phyloP scores from a whole-genome alignment of 78 protist species.

The Anaeramoeba flamelloides region DNA sequence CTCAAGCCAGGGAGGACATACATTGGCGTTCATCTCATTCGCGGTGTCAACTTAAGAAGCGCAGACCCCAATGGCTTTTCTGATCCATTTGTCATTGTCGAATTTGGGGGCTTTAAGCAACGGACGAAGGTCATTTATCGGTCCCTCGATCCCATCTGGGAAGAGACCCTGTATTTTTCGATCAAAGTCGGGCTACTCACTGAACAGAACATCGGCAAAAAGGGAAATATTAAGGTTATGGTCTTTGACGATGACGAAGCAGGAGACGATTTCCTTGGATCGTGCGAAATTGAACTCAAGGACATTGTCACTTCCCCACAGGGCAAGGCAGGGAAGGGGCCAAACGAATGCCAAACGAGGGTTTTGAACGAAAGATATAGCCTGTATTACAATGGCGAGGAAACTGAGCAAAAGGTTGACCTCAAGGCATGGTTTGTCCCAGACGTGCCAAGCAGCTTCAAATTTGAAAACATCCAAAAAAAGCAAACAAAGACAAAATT shows the following conservation, averaged over 20 bases:
- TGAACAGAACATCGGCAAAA: neutral
- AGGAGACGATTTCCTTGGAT: neutral
- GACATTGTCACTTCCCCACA: neutral
- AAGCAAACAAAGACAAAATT: neutral
- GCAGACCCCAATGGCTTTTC: neutral
- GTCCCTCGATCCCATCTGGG: neutral
- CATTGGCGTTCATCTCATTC: neutral
- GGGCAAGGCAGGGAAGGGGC: neutral
- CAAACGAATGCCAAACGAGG: neutral
- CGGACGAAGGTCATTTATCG: neutral
- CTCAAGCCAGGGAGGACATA: neutral
- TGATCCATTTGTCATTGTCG: neutral
- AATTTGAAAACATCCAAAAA: neutral
- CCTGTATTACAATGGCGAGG: neutral
- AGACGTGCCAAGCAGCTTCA: neutral
- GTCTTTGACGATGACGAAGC: neutral
- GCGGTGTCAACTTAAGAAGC: neutral
- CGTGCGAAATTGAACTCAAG: neutral
- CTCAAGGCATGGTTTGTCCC: neutral
- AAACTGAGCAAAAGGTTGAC: neutral
- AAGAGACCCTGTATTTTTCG: neutral
- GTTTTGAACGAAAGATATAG: neutral
- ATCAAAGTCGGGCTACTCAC: neutral
- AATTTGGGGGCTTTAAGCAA: neutral
- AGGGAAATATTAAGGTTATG: neutral